Evolutionary conservation across 2,329 filamentous ascomycete species (phyloP), one percentile per base, ranked within the genome.

Genomic region (Pestalotiopsis sp.): DNA sequence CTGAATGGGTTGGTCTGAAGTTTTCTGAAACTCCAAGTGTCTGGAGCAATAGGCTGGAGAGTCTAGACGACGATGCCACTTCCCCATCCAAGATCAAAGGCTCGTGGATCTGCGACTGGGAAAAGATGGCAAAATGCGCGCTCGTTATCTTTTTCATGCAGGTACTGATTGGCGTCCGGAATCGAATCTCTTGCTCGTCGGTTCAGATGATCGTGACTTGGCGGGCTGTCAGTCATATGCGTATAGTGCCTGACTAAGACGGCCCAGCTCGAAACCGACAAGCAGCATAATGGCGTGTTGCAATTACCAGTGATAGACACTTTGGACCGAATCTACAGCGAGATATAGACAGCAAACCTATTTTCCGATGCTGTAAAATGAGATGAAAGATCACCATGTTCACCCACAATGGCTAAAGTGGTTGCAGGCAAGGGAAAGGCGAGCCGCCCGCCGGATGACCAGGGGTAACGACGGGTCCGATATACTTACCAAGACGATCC

Each of bases 1-100:
- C 45, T 27, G 41, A n/a, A 49, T 17, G 63, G 12, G 41, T 6
- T 49, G 63, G 57, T 66, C 63, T 66, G 63, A 66, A 31, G 39
- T 25, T 36, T 36, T 58, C 23, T 66, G 64, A 66, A 66, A 66
- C 64, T 23, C 27, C 52, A 66, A 66, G 23, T 61, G 64, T 66
- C 64, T 41, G 52, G 57, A 66, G 39, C 45, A 60, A 11, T 56
- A 52, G 36, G 23, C 39, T 20, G 41, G 23, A 59, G n/a, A 36
- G 59, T 36, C 59, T 41, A 39, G 59, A 58, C 63, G 17, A 66
- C 25, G 41, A 57, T 52, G 9, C n/a, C 13, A 57, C 49, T 52
- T 66, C 36, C 38, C 57, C 23, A 60, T n/a, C 60, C 56, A 23
- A 61, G 41, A 9, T 38, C n/a, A 36, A 9, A 14, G 6, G 5